Evolutionary conservation across 1,284 basidiomycete genomes (phyloP).

Genomic region (Phellinidium pouzarii): DNA sequence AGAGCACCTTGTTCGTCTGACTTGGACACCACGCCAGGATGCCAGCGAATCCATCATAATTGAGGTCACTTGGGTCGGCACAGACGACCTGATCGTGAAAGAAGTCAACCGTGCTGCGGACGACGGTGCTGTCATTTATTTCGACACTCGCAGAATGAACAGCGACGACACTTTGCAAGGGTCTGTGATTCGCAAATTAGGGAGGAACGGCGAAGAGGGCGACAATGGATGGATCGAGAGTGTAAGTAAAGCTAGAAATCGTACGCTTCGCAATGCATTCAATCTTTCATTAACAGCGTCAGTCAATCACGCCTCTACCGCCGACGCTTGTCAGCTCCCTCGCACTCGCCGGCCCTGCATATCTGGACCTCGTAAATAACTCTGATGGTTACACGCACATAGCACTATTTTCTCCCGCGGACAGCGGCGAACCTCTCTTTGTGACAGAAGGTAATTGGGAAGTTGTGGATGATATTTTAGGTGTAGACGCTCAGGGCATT

Average conservation of each 20-base stretch:
- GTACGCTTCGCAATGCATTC: slow-evolving; percentile 15
- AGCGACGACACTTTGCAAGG: slow-evolving; percentile 35
- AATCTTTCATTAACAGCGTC: slow-evolving; percentile 35
- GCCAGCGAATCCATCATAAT: slow-evolving; percentile 64
- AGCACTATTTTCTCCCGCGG: slow-evolving; percentile 78
- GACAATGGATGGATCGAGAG: slow-evolving; percentile 92
- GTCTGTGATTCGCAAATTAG: slow-evolving; percentile 64
- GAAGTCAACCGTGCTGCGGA: slow-evolving; percentile 83
- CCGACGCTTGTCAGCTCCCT: slow-evolving; percentile 31
- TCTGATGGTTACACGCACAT: slow-evolving; percentile 82
- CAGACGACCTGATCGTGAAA: slow-evolving; percentile 72
- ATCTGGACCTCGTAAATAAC: slow-evolving; percentile 83
- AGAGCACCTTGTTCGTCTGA: slow-evolving; percentile 42
- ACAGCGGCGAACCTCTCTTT: slow-evolving; percentile 64
- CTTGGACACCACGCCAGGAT: slow-evolving; percentile 58
- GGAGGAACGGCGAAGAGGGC: slow-evolving; percentile 75
- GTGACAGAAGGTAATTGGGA: slow-evolving; percentile 89
- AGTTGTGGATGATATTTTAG: slow-evolving; percentile 68
- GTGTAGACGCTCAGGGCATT: slow-evolving; percentile 60
- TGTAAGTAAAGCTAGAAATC: slow-evolving; percentile 34
- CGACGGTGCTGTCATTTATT: slow-evolving; percentile 71
- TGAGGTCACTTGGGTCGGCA: slow-evolving; percentile 84
- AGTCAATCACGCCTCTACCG: slow-evolving; percentile 56
- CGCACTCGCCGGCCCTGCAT: slow-evolving; percentile 47
- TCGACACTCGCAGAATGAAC: slow-evolving; percentile 43